Percentiles rank a stretch among this genome's conserved stretches.
These are phyloP conservation scores for Oemleria cerasiformis DNA, from an alignment of 306 rosid species.

Conservation along the genomic window DNA sequence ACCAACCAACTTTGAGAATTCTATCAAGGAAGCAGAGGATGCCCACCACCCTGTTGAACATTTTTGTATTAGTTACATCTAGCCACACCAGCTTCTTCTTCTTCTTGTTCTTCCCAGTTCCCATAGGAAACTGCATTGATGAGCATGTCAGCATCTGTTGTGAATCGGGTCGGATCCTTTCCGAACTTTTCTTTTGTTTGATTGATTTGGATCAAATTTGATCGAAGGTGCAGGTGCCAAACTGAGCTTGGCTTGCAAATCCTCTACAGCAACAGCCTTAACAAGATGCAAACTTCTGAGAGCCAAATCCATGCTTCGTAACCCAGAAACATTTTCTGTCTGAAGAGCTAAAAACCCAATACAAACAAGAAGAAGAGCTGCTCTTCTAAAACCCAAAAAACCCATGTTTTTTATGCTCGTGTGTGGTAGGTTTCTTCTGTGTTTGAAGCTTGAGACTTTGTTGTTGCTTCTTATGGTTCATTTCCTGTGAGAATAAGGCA, in stretches of 20 bases:
- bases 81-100: slow-evolving; percentile 24
- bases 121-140: slow-evolving; percentile 2
- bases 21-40: slow-evolving; percentile 18
- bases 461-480: slow-evolving; percentile 35
- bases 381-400: slow-evolving; percentile 41
- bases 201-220: slow-evolving; percentile 61
- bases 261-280: slow-evolving; percentile 48
- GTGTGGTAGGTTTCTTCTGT: slow-evolving; percentile 6
- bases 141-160: slow-evolving; percentile 62
- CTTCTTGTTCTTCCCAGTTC: not conserved
- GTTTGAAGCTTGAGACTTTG: not conserved
- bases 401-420: slow-evolving; percentile 55
- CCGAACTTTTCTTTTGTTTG: slow-evolving; percentile 65
- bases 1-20: slow-evolving; percentile 21
- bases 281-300: slow-evolving; percentile 48
- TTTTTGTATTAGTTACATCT: slow-evolving; percentile 19
- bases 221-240: slow-evolving; percentile 72
- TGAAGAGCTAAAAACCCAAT: slow-evolving; percentile 63
- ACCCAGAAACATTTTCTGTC: slow-evolving; percentile 46
- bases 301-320: slow-evolving; percentile 67
- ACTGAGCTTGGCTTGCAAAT: slow-evolving; percentile 43
- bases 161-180: slow-evolving; percentile 94
- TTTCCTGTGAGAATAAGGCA: slow-evolving; percentile 41
- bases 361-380: slow-evolving; percentile 48
- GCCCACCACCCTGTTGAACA: slow-evolving; percentile 36